phyloP scores from a whole-genome alignment of 352 stramenopile species.

The Pythium volutum region DNA sequence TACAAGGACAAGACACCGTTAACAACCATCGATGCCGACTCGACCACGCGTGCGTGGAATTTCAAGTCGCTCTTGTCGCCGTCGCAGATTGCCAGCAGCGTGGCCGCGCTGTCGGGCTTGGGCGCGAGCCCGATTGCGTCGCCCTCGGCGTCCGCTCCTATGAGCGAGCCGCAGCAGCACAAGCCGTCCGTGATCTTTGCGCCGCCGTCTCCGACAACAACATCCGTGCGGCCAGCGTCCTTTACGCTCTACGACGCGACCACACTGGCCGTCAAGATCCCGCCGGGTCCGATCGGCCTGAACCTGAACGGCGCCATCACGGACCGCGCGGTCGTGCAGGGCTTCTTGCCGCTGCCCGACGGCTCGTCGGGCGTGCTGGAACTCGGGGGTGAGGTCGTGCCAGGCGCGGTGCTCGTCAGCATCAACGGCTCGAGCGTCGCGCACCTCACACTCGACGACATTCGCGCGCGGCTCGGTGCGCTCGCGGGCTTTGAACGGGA shows the following conservation, averaged over 20 bases:
- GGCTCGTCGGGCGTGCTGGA: constrained; percentile 54
- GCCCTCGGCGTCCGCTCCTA: background rate
- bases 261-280: constrained; percentile 38
- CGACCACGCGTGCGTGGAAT: constrained; percentile 17
- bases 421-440: constrained; percentile 74
- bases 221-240: constrained; percentile 20
- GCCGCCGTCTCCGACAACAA: background rate
- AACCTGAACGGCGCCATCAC: constrained; percentile 52
- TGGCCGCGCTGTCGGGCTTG: constrained; percentile 17
- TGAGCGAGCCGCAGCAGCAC: background rate
- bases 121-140: background rate
- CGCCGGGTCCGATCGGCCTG: constrained; percentile 59
- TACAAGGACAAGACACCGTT: constrained; percentile 16
- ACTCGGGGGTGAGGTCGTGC: constrained; percentile 43
- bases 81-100: constrained; percentile 15
- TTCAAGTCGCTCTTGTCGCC: constrained; percentile 25
- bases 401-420: constrained; percentile 51
- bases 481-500: constrained; percentile 36
- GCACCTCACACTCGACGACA: constrained; percentile 31
- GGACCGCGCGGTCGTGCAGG: constrained; percentile 55
- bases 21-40: background rate
- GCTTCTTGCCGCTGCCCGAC: constrained; percentile 57
- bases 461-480: constrained; percentile 40
- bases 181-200: background rate
- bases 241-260: constrained; percentile 8